A percentile compares a stretch with the other conserved stretches of the same genome.
These are phyloP conservation scores for Nitzschia sp. DNA, from an alignment of 108 stramenopile species.

Conservation along the genomic window DNA sequence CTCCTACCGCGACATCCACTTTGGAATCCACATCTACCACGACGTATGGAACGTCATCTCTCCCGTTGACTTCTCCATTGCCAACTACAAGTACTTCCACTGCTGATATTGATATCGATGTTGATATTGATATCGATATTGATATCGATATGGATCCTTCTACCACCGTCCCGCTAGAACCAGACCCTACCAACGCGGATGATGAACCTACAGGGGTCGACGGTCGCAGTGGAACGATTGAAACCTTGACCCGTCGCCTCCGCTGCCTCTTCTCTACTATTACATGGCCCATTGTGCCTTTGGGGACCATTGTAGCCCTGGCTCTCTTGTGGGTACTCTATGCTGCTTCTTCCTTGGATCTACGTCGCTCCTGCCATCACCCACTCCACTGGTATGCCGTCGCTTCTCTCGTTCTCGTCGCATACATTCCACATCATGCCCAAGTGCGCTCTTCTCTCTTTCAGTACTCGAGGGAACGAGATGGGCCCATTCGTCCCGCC, in stretches of 20 bases:
- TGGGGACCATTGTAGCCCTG: constrained; percentile 47
- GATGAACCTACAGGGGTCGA: constrained; percentile 10
- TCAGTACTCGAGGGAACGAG: constrained; percentile 53
- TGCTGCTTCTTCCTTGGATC: constrained; percentile 49
- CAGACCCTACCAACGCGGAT: background rate
- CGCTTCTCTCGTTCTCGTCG: constrained; percentile 34
- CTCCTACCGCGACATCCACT: too few relatives aligned
- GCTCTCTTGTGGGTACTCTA: constrained; percentile 55
- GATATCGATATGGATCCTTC: too few relatives aligned
- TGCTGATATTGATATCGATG: too few relatives aligned
- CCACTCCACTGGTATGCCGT: constrained; percentile 58
- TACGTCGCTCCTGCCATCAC: constrained; percentile 44
- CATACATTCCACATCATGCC: constrained; percentile 57
- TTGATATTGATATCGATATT: too few relatives aligned
- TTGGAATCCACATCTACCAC: too few relatives aligned
- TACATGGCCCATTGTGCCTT: constrained; percentile 62
- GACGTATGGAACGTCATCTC: too few relatives aligned
- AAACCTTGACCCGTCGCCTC: constrained; percentile 42
- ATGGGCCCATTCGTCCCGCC: constrained; percentile 58
- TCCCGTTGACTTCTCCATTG: too few relatives aligned
- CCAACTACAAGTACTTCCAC: too few relatives aligned
- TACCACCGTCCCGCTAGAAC: background rate
- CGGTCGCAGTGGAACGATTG: constrained; percentile 27
- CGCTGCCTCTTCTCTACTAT: constrained; percentile 57
- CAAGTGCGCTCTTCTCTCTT: constrained; percentile 48